phyloP scores from a whole-genome alignment of 768 basidiomycete species.

The Serendipita indica region DNA sequence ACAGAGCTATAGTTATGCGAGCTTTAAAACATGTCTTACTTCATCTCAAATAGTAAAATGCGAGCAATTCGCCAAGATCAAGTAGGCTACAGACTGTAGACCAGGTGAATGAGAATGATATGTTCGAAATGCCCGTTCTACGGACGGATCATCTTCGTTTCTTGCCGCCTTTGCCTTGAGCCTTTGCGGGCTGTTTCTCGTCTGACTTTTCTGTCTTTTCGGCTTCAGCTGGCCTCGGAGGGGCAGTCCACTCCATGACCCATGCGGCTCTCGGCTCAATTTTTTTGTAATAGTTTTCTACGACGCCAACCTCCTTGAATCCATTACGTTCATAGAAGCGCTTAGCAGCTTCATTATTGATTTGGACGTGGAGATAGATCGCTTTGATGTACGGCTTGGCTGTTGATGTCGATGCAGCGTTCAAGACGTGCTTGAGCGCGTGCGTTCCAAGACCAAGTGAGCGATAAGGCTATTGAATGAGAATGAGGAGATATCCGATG shows the following conservation, averaged over 20 bases:
- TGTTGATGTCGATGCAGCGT: slow-evolving; percentile 41
- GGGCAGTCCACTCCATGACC: slow-evolving; percentile 44
- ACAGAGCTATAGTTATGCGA: not conserved
- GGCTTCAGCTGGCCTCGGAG: slow-evolving; percentile 15
- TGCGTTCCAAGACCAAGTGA: slow-evolving; percentile 61
- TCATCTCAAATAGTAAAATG: not conserved
- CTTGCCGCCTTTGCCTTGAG: not conserved
- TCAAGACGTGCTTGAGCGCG: slow-evolving; percentile 50
- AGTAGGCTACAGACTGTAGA: not conserved
- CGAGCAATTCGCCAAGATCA: not conserved
- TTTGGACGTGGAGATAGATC: slow-evolving; percentile 76
- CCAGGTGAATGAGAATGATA: not conserved
- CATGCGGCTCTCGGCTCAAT: slow-evolving; percentile 73
- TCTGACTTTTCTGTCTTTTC: not conserved
- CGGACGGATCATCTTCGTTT: not conserved
- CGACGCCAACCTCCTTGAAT: slow-evolving; percentile 50
- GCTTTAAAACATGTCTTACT: not conserved
- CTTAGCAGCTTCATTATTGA: slow-evolving; percentile 64
- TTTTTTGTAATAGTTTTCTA: slow-evolving; percentile 79
- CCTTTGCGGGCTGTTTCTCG: not conserved
- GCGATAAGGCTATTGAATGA: slow-evolving; percentile 56
- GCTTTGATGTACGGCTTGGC: slow-evolving; percentile 45
- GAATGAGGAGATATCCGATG: not conserved
- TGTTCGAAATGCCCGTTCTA: no score
- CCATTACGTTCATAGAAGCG: slow-evolving; percentile 73